A percentile compares a stretch with the other conserved stretches of the same genome.
These are phyloP conservation scores for Astragalus glycyphyllos DNA, from an alignment of 306 rosid genomes.

Conservation along the genomic window DNA sequence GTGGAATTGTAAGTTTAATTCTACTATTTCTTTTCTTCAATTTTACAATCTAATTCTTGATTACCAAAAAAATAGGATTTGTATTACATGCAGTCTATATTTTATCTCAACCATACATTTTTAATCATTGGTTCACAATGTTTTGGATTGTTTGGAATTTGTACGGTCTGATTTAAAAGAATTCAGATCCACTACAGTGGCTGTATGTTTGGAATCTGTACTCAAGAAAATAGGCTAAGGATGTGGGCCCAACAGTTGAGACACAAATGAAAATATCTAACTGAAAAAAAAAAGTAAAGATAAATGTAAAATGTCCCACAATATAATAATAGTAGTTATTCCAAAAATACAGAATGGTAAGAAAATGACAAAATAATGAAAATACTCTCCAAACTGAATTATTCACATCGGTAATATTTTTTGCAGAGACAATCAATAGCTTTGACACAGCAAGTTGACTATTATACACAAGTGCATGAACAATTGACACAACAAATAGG, in stretches of 20 bases:
- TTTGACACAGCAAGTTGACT: slow-evolving; percentile 60
- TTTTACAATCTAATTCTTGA: neutral
- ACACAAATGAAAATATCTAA: too few species aligned
- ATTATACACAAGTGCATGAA: slow-evolving; percentile 48
- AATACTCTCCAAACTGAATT: slow-evolving; percentile 34
- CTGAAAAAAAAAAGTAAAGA: too few species aligned
- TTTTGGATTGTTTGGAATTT: too few species aligned
- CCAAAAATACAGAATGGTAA: neutral
- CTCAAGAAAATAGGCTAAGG: too few species aligned
- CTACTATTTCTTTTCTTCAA: neutral
- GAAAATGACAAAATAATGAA: neutral
- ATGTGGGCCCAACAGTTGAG: too few species aligned
- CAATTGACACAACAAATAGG: slow-evolving; percentile 49
- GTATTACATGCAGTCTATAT: too few species aligned
- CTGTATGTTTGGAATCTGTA: too few species aligned
- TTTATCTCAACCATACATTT: too few species aligned
- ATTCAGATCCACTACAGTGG: too few species aligned
- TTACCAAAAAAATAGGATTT: neutral
- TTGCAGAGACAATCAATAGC: slow-evolving; percentile 55
- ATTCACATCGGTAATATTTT: neutral
- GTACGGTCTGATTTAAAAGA: too few species aligned
- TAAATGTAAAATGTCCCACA: too few species aligned
- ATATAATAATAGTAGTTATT: neutral
- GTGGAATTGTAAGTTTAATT: slow-evolving; percentile 52
- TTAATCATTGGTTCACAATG: too few species aligned